Evolutionary conservation across 2,329 filamentous ascomycete species (phyloP), one percentile per base, ranked within the genome.

Genomic region (Ophiostoma pallidulum): DNA sequence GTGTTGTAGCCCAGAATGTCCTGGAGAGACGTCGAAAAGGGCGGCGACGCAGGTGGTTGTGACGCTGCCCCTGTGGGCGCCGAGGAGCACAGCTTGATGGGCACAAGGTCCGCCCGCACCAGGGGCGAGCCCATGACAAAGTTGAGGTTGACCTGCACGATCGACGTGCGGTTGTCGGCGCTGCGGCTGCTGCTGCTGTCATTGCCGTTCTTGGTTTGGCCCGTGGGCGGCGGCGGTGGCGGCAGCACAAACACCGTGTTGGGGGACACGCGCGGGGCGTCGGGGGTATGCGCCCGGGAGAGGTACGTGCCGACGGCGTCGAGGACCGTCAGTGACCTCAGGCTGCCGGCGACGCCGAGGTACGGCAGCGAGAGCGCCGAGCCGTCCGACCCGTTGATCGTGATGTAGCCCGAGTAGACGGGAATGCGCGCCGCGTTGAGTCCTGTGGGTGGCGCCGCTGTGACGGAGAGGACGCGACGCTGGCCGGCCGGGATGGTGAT

Each of bases 371-470:
- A 64, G 29, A 68, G 56, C 9, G 56, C 8, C 63, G 55, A 57
- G 55, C 66, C 64, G 52, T 71, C 68, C 29, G 63, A 66, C 40
- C 66, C 66, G 53, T 66, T 69, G 49, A 74, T 60, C 41, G 66
- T 60, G 46, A 73, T 62, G 58, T 70, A 73, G 24, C 71, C 71
- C 8, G 67, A 70, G 57, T 72, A 74, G 20, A 73, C 65, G 3
- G 70, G 68, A 19, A 73, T 59, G 26, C 65, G 67, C n/a, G 58
- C 52, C 20, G 61, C 58, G 37, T 70, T 58, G 3, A 71, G 53
- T 6, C 55, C 54, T 5, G 55, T 50, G 1, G 72, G 71, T 1
- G 68, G 64, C 1, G 63, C 67, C 3, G 69, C 66, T 0, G 63
- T 62, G 12, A 78, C 71, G n/a, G 65, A 60, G 45, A 78, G 59